Evolutionary conservation across 257 asterid species (phyloP).

Genomic region (Plantago ovata): DNA sequence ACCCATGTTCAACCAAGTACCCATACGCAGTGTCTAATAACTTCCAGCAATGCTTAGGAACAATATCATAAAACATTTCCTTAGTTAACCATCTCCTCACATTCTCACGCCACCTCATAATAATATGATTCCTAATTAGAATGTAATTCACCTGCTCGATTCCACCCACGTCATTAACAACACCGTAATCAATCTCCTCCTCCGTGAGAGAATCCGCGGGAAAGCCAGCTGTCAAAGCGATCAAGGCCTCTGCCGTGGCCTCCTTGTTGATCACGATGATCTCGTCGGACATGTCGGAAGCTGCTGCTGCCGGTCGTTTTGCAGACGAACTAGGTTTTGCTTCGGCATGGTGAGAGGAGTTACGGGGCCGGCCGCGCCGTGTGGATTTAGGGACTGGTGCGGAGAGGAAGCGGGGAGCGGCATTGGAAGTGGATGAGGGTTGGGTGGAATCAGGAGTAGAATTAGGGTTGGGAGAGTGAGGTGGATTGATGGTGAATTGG

Average conservation of each 20-base stretch:
- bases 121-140: slow-evolving; percentile 75
- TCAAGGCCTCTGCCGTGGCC: slow-evolving; percentile 85
- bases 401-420: slow-evolving; percentile 33
- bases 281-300: slow-evolving; percentile 73
- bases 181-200: slow-evolving; percentile 86
- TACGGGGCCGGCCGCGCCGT: slow-evolving; percentile 77
- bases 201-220: slow-evolving; percentile 93
- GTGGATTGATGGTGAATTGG: too few species aligned
- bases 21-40: slow-evolving; percentile 63
- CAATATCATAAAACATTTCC: slow-evolving; percentile 65
- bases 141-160: slow-evolving; percentile 94
- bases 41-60: slow-evolving; percentile 63
- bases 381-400: slow-evolving; percentile 63
- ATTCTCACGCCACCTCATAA: slow-evolving; percentile 81
- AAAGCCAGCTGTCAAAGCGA: slow-evolving; percentile 83
- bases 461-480: too few species aligned
- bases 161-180: slow-evolving; percentile 85
- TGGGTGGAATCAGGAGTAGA: not conserved
- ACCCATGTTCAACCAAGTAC: slow-evolving; percentile 75
- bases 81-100: slow-evolving; percentile 72
- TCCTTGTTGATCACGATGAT: slow-evolving; percentile 89
- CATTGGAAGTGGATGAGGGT: not conserved
- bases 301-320: slow-evolving; percentile 31
- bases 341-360: slow-evolving; percentile 25
- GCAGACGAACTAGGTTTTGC: slow-evolving; percentile 22